phyloP scores from a whole-genome alignment of 306 rosid species.

The Canavalia ensiformis region DNA sequence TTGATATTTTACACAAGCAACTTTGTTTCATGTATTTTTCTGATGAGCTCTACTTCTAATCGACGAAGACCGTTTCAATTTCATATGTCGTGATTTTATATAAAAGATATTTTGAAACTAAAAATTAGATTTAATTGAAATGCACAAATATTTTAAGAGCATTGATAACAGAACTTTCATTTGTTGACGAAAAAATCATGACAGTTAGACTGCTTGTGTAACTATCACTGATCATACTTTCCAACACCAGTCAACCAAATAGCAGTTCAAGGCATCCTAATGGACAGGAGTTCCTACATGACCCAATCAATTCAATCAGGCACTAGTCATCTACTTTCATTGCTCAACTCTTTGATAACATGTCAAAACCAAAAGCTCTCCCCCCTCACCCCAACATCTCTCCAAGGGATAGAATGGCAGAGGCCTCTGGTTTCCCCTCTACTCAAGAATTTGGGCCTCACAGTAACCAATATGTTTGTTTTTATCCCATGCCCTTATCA shows the following conservation, averaged over 20 bases:
- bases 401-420: background rate
- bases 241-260: background rate
- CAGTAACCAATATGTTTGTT: no score
- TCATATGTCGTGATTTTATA: background rate
- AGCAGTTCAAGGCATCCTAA: background rate
- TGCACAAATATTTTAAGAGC: background rate
- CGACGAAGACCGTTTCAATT: background rate
- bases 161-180: background rate
- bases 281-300: background rate
- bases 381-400: background rate
- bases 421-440: no score
- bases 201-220: background rate
- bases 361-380: background rate
- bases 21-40: background rate
- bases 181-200: background rate
- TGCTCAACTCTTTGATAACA: background rate
- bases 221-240: background rate
- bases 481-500: background rate
- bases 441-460: no score
- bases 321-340: background rate
- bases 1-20: constrained; percentile 25
- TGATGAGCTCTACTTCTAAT: background rate
- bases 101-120: background rate
- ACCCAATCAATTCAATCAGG: background rate
- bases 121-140: background rate